phyloP scores from a whole-genome alignment of 2,329 filamentous ascomycete species.

The Graphiopsis chlorocephala region DNA sequence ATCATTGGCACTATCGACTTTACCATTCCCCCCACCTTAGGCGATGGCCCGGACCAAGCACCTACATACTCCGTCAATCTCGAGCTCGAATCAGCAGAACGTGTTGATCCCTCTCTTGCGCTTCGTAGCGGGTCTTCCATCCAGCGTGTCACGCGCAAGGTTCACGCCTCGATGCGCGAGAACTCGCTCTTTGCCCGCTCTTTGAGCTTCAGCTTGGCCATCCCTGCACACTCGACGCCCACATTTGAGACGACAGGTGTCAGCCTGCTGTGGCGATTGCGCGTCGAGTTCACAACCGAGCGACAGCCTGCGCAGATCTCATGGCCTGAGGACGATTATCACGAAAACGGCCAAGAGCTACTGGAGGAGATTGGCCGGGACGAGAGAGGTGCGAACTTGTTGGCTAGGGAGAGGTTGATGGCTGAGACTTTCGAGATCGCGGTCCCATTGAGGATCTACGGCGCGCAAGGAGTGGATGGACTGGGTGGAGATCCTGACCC shows the following conservation, averaged over 20 bases:
- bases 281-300: constrained; percentile 84
- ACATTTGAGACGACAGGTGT: constrained; percentile 90
- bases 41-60: constrained; percentile 41
- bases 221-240: constrained; percentile 80
- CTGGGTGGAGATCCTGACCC: constrained; percentile 22
- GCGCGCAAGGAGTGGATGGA: constrained; percentile 27
- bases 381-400: constrained; percentile 34
- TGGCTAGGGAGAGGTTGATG: constrained; percentile 34
- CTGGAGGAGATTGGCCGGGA: constrained; percentile 36
- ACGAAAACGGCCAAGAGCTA: constrained; percentile 60
- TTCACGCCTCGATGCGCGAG: constrained; percentile 75
- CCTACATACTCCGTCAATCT: constrained; percentile 83
- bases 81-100: constrained; percentile 82
- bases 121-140: constrained; percentile 83
- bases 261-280: constrained; percentile 80
- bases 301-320: constrained; percentile 19
- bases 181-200: constrained; percentile 77
- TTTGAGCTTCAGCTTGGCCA: constrained; percentile 76
- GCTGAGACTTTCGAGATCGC: constrained; percentile 38
- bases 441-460: constrained; percentile 38
- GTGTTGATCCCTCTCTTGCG: constrained; percentile 74
- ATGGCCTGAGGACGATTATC: constrained; percentile 57
- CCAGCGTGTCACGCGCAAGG: constrained; percentile 77
- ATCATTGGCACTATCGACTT: constrained; percentile 86
- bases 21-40: constrained; percentile 38